Evolutionary conservation across 176 grass and related monocot genomes (phyloP).

Genomic region (Eremochloa ophiuroides): DNA sequence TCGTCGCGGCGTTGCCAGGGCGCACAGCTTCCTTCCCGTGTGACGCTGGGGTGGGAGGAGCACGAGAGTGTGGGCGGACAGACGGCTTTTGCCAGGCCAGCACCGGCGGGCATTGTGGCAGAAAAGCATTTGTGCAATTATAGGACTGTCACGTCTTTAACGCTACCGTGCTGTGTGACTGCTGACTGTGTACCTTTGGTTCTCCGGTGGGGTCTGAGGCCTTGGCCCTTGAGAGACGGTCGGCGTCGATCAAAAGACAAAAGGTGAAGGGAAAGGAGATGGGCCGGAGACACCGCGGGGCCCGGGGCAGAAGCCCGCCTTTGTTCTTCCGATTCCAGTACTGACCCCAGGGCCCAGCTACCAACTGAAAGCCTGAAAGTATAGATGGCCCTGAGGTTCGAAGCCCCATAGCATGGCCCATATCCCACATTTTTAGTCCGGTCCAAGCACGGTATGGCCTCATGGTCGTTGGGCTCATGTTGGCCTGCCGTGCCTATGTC

Average conservation of each 20-base stretch:
- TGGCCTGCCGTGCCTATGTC: no score
- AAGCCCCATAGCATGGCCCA: no score
- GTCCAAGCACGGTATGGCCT: no score
- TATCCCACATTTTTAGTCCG: no score
- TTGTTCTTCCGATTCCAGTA: background rate
- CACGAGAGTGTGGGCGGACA: background rate
- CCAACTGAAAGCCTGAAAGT: no score
- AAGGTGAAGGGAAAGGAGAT: background rate
- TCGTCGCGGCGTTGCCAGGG: background rate
- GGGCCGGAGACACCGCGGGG: no score
- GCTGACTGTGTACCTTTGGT: background rate
- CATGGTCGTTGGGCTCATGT: no score
- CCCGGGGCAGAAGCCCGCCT: no score
- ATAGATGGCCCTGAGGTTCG: no score
- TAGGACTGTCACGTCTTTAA: background rate
- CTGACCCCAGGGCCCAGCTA: background rate
- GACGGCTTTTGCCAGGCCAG: background rate
- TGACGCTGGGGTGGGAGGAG: background rate
- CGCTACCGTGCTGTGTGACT: background rate
- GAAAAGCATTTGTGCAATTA: background rate
- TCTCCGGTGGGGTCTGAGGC: background rate
- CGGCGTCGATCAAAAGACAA: background rate
- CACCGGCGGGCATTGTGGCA: background rate
- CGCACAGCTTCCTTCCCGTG: background rate
- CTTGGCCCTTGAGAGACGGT: background rate